A percentile compares a stretch with the other conserved stretches of the same genome.
Evolutionary conservation across 768 basidiomycete species (phyloP).

Genomic region (Russula abietina): DNA sequence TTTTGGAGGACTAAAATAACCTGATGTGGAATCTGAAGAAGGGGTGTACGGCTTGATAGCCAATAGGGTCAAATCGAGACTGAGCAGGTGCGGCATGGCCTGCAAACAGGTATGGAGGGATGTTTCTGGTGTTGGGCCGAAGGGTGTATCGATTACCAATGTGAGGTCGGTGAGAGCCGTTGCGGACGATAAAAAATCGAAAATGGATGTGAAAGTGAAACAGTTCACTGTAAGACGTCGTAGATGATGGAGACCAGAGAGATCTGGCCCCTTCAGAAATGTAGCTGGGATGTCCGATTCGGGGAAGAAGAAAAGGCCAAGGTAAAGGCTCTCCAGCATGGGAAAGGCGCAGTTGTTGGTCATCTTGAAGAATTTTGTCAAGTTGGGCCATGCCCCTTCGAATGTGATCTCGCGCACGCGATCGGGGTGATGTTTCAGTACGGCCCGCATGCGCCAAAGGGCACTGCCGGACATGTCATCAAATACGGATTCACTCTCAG

Average conservation of each 20-base stretch:
- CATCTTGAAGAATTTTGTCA: not conserved
- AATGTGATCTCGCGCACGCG: not conserved
- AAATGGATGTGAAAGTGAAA: not conserved
- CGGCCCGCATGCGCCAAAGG: not conserved
- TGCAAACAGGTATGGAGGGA: not conserved
- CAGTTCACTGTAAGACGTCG: not conserved
- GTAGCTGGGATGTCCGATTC: not conserved
- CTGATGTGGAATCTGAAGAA: too few relatives aligned
- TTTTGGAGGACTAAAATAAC: too few relatives aligned
- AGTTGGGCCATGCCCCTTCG: too few relatives aligned
- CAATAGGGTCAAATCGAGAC: not conserved
- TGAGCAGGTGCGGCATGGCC: not conserved
- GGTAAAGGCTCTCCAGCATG: not conserved
- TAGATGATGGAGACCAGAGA: not conserved
- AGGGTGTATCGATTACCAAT: not conserved
- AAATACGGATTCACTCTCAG: too few relatives aligned
- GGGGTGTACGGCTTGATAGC: too few relatives aligned
- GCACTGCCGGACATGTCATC: not conserved
- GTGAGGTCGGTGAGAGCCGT: not conserved
- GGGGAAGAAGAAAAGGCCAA: accelerated
- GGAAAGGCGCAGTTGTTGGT: not conserved
- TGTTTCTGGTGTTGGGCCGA: not conserved
- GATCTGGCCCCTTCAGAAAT: not conserved
- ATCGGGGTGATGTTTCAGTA: not conserved
- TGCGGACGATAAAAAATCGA: not conserved